Conservation (phyloP, 2,329 filamentous ascomycete genomes). For the Dryadomyces quercus-mongolicae region DNA sequence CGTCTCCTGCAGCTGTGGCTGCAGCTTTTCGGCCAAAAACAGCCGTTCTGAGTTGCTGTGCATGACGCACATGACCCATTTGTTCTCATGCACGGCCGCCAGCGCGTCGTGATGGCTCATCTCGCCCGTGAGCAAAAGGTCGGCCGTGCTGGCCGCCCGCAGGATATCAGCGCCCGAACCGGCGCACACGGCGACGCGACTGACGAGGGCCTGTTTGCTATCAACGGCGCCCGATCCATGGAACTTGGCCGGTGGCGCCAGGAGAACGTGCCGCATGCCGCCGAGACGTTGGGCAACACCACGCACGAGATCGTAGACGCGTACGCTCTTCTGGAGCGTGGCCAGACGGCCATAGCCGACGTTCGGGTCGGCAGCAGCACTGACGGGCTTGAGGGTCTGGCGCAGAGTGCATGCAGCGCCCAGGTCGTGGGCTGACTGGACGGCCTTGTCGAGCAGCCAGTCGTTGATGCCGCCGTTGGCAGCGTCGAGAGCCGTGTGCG, state of each 20-base stretch:
- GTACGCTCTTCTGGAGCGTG: conserved; percentile 25
- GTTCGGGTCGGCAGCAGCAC: conserved; percentile 14
- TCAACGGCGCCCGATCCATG: conserved; percentile 51
- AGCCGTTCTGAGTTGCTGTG: conserved; percentile 88
- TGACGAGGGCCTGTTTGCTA: conserved; percentile 32
- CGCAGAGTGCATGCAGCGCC: conserved; percentile 16
- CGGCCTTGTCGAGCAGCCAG: conserved; percentile 83
- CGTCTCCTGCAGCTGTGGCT: conserved; percentile 46
- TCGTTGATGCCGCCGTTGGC: conserved; percentile 77
- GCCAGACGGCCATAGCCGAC: conserved; percentile 42
- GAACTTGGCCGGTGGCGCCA: conserved; percentile 20
- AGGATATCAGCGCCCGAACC: conserved; percentile 76
- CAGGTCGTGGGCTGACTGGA: background rate
- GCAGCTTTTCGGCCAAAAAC: conserved; percentile 64
- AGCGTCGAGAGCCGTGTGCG: conserved; percentile 89
- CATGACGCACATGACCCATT: conserved; percentile 72
- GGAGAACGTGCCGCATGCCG: conserved; percentile 37
- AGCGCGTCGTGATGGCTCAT: conserved; percentile 88
- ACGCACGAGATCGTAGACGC: conserved; percentile 31
- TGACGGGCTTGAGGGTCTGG: conserved; percentile 15
- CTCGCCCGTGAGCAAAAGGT: conserved; percentile 77
- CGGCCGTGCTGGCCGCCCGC: conserved; percentile 55
- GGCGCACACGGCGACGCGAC: conserved; percentile 73
- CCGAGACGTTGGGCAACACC: conserved; percentile 56
- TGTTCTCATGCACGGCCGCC: conserved; percentile 71